Percentiles rank a stretch among this genome's conserved stretches.
These are phyloP conservation scores for Paraconiothyrium brasiliense DNA, from an alignment of 2,329 filamentous ascomycete genomes.

Conservation along the genomic window DNA sequence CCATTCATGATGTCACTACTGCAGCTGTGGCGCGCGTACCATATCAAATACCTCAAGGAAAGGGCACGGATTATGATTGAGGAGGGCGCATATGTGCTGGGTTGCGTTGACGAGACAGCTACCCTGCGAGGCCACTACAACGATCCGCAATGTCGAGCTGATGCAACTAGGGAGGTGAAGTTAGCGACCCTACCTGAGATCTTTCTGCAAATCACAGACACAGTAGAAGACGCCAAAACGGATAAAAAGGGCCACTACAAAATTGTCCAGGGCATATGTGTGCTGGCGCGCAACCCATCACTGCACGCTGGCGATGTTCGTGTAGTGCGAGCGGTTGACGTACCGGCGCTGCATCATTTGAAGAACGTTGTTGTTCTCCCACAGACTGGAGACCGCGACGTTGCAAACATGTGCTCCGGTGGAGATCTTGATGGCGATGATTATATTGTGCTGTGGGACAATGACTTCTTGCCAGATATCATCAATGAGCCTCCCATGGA, in stretches of 20 bases:
- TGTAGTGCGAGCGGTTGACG: conserved; percentile 83
- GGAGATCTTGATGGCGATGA: conserved; percentile 97
- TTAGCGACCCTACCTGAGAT: conserved; percentile 74
- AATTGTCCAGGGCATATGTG: conserved; percentile 78
- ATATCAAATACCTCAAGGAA: conserved; percentile 88
- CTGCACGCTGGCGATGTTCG: conserved; percentile 92
- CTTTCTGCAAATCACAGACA: conserved; percentile 81
- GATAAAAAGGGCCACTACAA: conserved; percentile 64
- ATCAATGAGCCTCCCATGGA: conserved; percentile 84
- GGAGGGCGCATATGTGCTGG: conserved; percentile 85
- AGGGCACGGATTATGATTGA: conserved; percentile 87
- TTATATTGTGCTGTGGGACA: conserved; percentile 93
- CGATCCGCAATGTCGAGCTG: conserved; percentile 53
- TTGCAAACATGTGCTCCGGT: conserved; percentile 94
- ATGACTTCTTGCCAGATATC: conserved; percentile 67
- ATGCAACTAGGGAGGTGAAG: conserved; percentile 56
- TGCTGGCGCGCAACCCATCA: conserved; percentile 91
- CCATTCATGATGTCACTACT: conserved; percentile 85
- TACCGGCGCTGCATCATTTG: conserved; percentile 76
- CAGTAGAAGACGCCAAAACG: conserved; percentile 21
- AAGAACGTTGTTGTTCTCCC: conserved; percentile 90
- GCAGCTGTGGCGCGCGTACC: conserved; percentile 87
- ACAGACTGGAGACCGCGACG: conserved; percentile 79
- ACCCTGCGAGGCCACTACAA: conserved; percentile 76
- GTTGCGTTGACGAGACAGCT: conserved; percentile 85